phyloP scores from a whole-genome alignment of 257 asterid genomes.

The Solanum tarijense region DNA sequence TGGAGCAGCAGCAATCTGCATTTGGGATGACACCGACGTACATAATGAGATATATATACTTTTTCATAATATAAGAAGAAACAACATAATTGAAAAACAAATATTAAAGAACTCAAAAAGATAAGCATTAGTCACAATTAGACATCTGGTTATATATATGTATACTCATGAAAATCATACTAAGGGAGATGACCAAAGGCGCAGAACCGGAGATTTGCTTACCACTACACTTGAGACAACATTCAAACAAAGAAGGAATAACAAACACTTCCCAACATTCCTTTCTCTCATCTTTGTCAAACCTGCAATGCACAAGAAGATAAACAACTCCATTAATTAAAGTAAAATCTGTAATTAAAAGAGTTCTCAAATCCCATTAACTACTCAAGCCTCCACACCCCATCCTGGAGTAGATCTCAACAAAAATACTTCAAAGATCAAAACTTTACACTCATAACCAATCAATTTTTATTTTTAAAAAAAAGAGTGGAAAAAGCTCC shows the following conservation, averaged over 20 bases:
- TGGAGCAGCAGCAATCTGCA: constrained; percentile 55
- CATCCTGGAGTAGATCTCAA: background rate
- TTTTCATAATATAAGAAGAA: background rate
- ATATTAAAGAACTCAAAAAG: background rate
- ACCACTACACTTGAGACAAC: constrained; percentile 39
- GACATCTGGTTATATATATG: background rate
- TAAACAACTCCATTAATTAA: background rate
- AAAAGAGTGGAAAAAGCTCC: background rate
- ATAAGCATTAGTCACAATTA: background rate
- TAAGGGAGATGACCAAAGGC: background rate
- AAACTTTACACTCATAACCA: background rate
- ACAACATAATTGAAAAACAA: background rate
- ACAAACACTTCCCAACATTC: constrained; percentile 24
- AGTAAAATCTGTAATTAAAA: background rate
- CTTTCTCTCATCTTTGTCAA: constrained; percentile 12
- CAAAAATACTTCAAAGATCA: background rate
- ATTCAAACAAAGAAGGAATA: constrained; percentile 24
- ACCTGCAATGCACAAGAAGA: background rate
- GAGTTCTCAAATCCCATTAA: background rate
- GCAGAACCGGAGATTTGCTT: background rate
- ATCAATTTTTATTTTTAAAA: background rate
- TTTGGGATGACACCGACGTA: background rate
- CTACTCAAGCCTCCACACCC: background rate
- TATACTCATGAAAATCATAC: background rate
- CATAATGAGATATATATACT: background rate